phyloP scores from a whole-genome alignment of 2,329 filamentous ascomycete species.

The Phaeoacremonium minimum region DNA sequence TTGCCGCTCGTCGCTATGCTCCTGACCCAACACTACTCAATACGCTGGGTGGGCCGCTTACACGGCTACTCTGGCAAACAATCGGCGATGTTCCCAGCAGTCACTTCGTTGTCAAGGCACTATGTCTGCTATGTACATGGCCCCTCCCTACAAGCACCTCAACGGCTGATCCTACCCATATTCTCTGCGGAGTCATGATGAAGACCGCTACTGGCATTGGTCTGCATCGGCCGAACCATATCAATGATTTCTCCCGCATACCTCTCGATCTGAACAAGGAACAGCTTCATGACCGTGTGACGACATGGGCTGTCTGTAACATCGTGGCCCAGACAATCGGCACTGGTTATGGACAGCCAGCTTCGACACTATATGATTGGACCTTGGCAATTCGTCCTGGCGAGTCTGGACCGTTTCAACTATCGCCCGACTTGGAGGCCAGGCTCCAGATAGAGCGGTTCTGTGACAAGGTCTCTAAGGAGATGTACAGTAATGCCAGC shows the following conservation, averaged over 20 bases:
- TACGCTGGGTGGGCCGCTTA: conserved; percentile 64
- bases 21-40: conserved; percentile 61
- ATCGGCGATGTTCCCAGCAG: conserved; percentile 73
- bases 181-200: conserved; percentile 80
- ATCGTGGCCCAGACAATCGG: conserved; percentile 77
- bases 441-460: conserved; percentile 70
- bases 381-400: conserved; percentile 60
- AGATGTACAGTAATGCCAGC: conserved; percentile 74
- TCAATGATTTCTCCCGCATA: conserved; percentile 76
- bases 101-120: conserved; percentile 76
- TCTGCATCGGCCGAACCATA: conserved; percentile 74
- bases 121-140: conserved; percentile 78
- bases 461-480: conserved; percentile 72
- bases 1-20: conserved; percentile 68
- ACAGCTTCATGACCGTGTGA: conserved; percentile 72
- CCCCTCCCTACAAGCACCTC: conserved; percentile 78
- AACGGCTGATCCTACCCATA: conserved; percentile 76
- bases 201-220: conserved; percentile 82
- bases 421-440: conserved; percentile 60
- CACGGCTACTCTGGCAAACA: conserved; percentile 70
- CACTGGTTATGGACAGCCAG: conserved; percentile 80
- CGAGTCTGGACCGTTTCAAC: conserved; percentile 53
- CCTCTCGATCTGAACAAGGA: conserved; percentile 73
- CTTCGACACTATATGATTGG: conserved; percentile 73
- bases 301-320: conserved; percentile 82